Conservation (phyloP, 2,329 filamentous ascomycete genomes). For the Talaromyces sp. region DNA sequence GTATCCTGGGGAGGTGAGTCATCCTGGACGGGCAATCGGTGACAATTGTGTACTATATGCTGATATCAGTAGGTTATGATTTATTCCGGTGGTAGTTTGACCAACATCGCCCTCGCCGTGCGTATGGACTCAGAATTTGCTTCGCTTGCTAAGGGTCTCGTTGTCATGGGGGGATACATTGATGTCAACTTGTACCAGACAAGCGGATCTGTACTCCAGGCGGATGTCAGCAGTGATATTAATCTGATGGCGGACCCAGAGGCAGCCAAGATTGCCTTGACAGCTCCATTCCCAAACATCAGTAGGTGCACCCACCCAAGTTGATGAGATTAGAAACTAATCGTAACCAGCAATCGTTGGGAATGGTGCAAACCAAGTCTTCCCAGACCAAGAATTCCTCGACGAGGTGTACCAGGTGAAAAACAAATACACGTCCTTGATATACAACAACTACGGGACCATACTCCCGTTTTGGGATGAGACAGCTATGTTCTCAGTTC, state of each 20-base stretch:
- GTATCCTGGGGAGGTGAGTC: constrained; percentile 45
- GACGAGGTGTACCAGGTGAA: constrained; percentile 34
- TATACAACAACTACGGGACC: constrained; percentile 37
- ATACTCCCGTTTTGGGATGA: constrained; percentile 45
- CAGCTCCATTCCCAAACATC: constrained; percentile 45
- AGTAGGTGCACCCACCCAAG: constrained; percentile 15
- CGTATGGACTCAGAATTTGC: constrained; percentile 46
- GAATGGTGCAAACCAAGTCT: constrained; percentile 47
- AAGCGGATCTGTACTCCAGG: constrained; percentile 23
- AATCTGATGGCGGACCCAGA: constrained; percentile 51
- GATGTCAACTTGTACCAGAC: constrained; percentile 38
- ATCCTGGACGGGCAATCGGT: too few species aligned
- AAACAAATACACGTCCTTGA: constrained; percentile 37
- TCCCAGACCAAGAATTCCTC: constrained; percentile 36
- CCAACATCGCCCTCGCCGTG: constrained; percentile 47
- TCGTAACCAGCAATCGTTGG: constrained; percentile 37
- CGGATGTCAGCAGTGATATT: constrained; percentile 33
- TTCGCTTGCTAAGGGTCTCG: constrained; percentile 41
- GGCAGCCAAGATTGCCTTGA: constrained; percentile 47
- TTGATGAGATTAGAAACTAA: too few species aligned
- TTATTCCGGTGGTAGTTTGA: constrained; percentile 44
- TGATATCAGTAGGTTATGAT: too few species aligned
- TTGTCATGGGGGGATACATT: constrained; percentile 51
- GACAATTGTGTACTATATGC: too few species aligned
- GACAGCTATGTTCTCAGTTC: constrained; percentile 37